These are phyloP conservation scores for Candida boidinii DNA, from an alignment of 805 yeast genomes.

Conservation along the genomic window DNA sequence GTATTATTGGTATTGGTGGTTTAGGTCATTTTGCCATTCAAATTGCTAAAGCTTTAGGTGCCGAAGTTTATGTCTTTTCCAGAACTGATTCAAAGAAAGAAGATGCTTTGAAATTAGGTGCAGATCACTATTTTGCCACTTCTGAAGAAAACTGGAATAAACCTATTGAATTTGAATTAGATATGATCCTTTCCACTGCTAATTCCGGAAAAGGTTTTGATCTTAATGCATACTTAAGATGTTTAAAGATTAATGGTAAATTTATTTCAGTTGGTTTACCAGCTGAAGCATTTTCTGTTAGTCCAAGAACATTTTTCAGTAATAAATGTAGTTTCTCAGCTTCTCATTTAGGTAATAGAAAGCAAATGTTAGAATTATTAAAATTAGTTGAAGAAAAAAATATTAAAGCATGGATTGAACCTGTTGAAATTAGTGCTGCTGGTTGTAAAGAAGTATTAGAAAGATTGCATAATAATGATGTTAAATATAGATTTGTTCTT, in stretches of 20 bases:
- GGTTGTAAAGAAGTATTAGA: conserved; percentile 48
- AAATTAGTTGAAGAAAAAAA: conserved; percentile 51
- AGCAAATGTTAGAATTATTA: conserved; percentile 60
- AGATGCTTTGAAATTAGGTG: conserved; percentile 47
- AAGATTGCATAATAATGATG: conserved; percentile 46
- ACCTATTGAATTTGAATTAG: conserved; percentile 27
- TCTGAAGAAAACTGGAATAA: conserved; percentile 28
- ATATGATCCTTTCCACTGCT: conserved; percentile 46
- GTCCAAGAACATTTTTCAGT: conserved; percentile 31
- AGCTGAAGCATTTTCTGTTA: conserved; percentile 32
- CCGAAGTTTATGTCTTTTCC: conserved; percentile 52
- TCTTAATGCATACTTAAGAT: conserved; percentile 35
- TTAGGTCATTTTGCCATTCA: conserved; percentile 57
- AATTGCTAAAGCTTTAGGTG: conserved; percentile 55
- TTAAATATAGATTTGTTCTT: conserved; percentile 56
- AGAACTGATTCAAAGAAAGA: conserved; percentile 40
- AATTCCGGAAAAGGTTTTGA: conserved; percentile 42
- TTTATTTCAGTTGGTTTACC: conserved; percentile 67
- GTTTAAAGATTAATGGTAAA: conserved; percentile 49
- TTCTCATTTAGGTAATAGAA: conserved; percentile 52
- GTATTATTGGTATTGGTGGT: conserved; percentile 59
- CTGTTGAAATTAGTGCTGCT: conserved; percentile 42
- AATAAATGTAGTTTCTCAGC: conserved; percentile 46
- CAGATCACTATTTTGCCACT: conserved; percentile 45
- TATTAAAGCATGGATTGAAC: conserved; percentile 57